Conservation (phyloP, 1,139 yeast genomes). For the Kodamaea ohmeri region DNA sequence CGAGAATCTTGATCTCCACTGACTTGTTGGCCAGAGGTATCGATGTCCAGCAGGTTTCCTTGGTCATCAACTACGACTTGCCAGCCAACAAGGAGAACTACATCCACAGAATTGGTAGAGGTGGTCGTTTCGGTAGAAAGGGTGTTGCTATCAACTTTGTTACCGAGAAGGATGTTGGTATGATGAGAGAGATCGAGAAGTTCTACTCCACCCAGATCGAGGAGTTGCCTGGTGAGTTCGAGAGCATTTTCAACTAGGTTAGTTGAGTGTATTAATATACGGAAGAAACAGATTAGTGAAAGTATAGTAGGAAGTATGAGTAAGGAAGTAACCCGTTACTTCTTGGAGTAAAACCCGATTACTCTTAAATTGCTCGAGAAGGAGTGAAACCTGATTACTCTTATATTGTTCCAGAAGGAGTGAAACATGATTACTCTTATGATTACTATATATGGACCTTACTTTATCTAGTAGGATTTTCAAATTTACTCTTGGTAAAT, state of each 20-base stretch:
- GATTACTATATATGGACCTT: too few relatives aligned
- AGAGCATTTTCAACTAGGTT: constrained; percentile 63
- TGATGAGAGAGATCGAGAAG: constrained; percentile 96
- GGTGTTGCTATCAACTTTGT: constrained; percentile 99
- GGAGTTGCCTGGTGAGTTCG: constrained; percentile 96
- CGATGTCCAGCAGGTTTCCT: constrained; percentile 98
- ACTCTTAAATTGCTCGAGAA: too few relatives aligned
- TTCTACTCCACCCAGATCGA: constrained; percentile 98
- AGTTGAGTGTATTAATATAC: constrained; percentile 3
- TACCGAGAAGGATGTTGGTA: constrained; percentile 85
- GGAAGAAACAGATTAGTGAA: constrained; percentile 1
- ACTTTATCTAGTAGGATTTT: too few relatives aligned
- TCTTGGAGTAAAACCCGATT: too few relatives aligned
- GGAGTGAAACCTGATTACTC: too few relatives aligned
- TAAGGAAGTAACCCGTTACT: too few relatives aligned
- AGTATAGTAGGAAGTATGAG: too few relatives aligned
- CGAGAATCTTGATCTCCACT: constrained; percentile 94
- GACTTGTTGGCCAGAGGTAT: constrained; percentile 99
- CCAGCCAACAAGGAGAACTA: constrained; percentile 98
- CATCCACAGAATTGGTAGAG: constrained; percentile 99
- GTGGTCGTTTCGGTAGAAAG: constrained; percentile 99
- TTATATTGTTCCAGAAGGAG: too few relatives aligned
- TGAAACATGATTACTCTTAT: too few relatives aligned
- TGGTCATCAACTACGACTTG: constrained; percentile 96
- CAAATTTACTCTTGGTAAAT: too few relatives aligned